Percentiles rank a stretch among this genome's conserved stretches.
Evolutionary conservation across 2,329 filamentous ascomycete genomes (phyloP).

Genomic region (Ceratocystis papillata): DNA sequence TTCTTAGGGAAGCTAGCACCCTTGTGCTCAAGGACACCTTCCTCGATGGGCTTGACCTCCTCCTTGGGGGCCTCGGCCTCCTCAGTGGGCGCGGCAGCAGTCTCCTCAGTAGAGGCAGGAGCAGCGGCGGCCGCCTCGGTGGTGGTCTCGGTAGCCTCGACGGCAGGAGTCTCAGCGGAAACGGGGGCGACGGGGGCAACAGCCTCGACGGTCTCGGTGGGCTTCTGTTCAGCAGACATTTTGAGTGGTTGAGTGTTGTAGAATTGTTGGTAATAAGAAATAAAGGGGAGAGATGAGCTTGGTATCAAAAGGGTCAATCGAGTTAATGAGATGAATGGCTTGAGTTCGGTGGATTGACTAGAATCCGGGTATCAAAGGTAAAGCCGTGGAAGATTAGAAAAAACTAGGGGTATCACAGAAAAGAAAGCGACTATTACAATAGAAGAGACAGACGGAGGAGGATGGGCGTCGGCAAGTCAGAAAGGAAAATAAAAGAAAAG

Average conservation of each 20-base stretch:
- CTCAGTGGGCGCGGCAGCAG: slow-evolving; percentile 33
- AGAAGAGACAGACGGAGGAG: slow-evolving; percentile 26
- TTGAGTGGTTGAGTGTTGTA: slow-evolving; percentile 31
- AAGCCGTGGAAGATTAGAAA: slow-evolving; percentile 25
- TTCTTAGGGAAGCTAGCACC: slow-evolving; percentile 76
- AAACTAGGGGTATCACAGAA: slow-evolving; percentile 32
- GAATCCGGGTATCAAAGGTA: slow-evolving; percentile 24
- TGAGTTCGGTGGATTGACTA: slow-evolving; percentile 22
- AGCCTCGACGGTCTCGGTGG: slow-evolving; percentile 41
- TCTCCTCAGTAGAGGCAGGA: slow-evolving; percentile 34
- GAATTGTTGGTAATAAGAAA: slow-evolving; percentile 4
- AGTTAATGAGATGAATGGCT: slow-evolving; percentile 21
- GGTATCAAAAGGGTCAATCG: background rate
- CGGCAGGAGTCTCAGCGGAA: slow-evolving; percentile 32
- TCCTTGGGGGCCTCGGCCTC: slow-evolving; percentile 34
- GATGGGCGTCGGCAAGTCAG: slow-evolving; percentile 36
- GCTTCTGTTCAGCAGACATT: slow-evolving; percentile 68
- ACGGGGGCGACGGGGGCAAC: slow-evolving; percentile 38
- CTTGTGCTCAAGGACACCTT: slow-evolving; percentile 84
- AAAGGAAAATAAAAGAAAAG: slow-evolving; percentile 38
- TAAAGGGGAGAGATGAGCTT: slow-evolving; percentile 26
- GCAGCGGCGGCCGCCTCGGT: slow-evolving; percentile 38
- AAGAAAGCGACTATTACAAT: slow-evolving; percentile 33
- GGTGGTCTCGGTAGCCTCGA: slow-evolving; percentile 30
- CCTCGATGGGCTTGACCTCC: slow-evolving; percentile 52